Evolutionary conservation across 2,329 filamentous ascomycete species (phyloP).

Genomic region (Epichloe brachyelytri): DNA sequence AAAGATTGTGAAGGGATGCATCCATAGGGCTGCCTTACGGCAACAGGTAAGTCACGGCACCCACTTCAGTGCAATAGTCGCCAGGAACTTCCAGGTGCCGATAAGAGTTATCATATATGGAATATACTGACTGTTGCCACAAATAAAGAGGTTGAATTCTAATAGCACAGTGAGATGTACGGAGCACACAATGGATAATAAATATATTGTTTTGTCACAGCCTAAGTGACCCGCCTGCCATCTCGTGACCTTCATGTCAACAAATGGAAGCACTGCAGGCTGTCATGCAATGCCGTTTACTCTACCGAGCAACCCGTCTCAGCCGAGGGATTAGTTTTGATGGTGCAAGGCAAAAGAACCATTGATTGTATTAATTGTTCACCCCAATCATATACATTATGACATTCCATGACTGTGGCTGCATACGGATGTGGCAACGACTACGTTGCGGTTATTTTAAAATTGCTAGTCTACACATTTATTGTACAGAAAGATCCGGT

Average conservation of each 20-base stretch:
- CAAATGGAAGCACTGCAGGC: too few species aligned
- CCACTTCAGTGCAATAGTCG: too few species aligned
- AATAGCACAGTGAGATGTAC: too few species aligned
- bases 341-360: background rate
- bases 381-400: background rate
- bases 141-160: too few species aligned
- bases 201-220: too few species aligned
- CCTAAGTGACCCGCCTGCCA: too few species aligned
- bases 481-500: background rate
- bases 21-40: background rate
- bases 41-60: background rate
- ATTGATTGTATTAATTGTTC: background rate
- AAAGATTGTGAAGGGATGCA: slow-evolving; percentile 47
- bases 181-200: too few species aligned
- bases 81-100: background rate
- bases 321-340: too few species aligned
- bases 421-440: background rate
- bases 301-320: background rate
- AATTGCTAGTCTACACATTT: background rate
- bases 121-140: too few species aligned
- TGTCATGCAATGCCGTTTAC: background rate
- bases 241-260: too few species aligned
- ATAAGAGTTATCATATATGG: background rate
- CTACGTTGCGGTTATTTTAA: background rate
- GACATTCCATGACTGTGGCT: background rate